Evolutionary conservation across 768 basidiomycete genomes (phyloP).

Genomic region (Boletus tylopilopsis): DNA sequence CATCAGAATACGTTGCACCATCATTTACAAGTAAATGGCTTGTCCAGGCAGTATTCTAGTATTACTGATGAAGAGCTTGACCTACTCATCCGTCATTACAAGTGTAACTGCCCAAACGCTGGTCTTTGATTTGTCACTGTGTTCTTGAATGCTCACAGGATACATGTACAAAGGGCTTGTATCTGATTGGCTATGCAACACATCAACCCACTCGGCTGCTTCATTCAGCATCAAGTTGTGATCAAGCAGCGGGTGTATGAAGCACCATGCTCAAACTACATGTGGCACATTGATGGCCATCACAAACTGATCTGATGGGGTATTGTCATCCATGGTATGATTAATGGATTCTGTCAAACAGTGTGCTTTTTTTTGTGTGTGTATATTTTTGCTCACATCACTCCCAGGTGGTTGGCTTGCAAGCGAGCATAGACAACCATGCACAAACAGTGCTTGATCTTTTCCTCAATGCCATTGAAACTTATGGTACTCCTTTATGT

Average conservation of each 20-base stretch:
- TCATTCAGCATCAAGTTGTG: not conserved
- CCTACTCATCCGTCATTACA: slow-evolving; percentile 6
- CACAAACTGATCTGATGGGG: slow-evolving; percentile 26
- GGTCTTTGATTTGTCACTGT: slow-evolving; percentile 14
- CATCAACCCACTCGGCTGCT: slow-evolving; percentile 8
- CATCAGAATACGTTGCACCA: not conserved
- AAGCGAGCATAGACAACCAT: slow-evolving; percentile 25
- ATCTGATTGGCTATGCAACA: slow-evolving; percentile 5
- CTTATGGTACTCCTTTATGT: slow-evolving; percentile 20
- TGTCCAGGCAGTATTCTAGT: not conserved
- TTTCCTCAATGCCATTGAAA: slow-evolving; percentile 14
- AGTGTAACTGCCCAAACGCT: slow-evolving; percentile 9
- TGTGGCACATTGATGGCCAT: slow-evolving; percentile 26
- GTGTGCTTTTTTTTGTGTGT: slow-evolving; percentile 12
- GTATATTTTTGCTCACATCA: not conserved
- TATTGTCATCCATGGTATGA: slow-evolving; percentile 24
- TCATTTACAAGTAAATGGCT: not conserved
- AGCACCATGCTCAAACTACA: slow-evolving; percentile 8
- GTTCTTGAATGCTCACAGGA: slow-evolving; percentile 8
- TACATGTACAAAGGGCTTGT: slow-evolving; percentile 12
- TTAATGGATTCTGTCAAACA: slow-evolving; percentile 28
- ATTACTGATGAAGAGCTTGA: not conserved
- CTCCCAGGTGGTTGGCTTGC: slow-evolving; percentile 16
- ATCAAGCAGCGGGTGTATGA: too few species aligned
- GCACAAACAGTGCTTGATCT: slow-evolving; percentile 22